Conservation (phyloP, 208 protist species). For the Acanthamoeba healyi region DNA sequence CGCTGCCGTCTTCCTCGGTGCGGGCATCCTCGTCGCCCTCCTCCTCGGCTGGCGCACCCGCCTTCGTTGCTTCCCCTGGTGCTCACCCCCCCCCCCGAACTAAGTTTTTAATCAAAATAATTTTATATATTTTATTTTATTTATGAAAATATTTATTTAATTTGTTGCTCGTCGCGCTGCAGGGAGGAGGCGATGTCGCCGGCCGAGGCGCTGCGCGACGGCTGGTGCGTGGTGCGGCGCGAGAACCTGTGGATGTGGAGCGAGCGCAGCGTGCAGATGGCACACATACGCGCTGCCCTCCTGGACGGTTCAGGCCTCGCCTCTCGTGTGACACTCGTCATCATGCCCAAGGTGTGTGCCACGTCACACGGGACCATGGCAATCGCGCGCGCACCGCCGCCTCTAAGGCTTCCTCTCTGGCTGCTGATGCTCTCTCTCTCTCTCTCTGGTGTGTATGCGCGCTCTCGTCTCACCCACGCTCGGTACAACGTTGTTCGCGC, state of each 20-base stretch:
- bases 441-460: too few species aligned
- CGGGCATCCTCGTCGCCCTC: background rate
- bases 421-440: too few species aligned
- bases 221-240: constrained; percentile 31
- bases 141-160: background rate
- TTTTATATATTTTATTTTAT: background rate
- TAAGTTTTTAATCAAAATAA: too few species aligned
- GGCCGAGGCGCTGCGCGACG: background rate
- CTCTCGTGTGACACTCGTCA: background rate
- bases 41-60: constrained; percentile 36
- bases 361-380: too few species aligned
- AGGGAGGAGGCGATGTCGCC: constrained; percentile 3
- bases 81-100: background rate
- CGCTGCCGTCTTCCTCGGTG: background rate
- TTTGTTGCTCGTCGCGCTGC: background rate
- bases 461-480: too few species aligned
- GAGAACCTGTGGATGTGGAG: constrained; percentile 54
- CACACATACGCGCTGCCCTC: constrained; percentile 11
- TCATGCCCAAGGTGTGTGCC: constrained; percentile 5
- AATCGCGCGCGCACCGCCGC: too few species aligned
- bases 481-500: background rate
- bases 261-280: constrained; percentile 43
- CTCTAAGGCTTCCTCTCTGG: too few species aligned
- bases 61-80: constrained; percentile 15
- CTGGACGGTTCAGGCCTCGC: constrained; percentile 2